phyloP scores from a whole-genome alignment of 768 basidiomycete genomes.

The Russula griseocarnosa region DNA sequence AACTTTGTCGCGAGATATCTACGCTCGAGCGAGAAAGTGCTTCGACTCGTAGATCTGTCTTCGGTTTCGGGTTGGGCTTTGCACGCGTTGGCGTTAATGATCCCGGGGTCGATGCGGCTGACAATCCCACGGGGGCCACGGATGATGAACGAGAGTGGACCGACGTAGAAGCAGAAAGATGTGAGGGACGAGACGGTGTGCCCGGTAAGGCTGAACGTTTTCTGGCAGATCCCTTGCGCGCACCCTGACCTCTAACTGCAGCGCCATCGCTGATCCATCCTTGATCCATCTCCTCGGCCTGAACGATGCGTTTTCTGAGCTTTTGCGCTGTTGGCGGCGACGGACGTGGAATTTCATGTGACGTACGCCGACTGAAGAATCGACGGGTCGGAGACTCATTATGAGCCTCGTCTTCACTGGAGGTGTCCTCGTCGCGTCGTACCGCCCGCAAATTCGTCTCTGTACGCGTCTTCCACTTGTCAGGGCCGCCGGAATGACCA shows the following conservation, averaged over 20 bases:
- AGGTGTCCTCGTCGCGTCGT: constrained; percentile 31
- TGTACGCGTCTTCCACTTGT: constrained; percentile 39
- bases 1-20: constrained; percentile 16
- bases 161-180: background rate
- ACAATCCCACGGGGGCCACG: background rate
- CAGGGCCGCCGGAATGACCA: background rate
- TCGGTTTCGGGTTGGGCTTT: constrained; percentile 8
- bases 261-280: constrained; percentile 29
- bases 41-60: constrained; percentile 17
- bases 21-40: constrained; percentile 15
- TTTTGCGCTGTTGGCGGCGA: background rate
- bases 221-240: constrained; percentile 14
- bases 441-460: constrained; percentile 34
- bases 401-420: constrained; percentile 31
- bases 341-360: constrained; percentile 10
- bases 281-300: constrained; percentile 16
- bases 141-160: constrained; percentile 12
- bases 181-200: background rate
- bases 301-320: constrained; percentile 10
- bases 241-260: constrained; percentile 21
- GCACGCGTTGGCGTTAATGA: constrained; percentile 2
- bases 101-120: background rate
- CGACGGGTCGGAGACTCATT: constrained; percentile 14
- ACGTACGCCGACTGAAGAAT: constrained; percentile 18
- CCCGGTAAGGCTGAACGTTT: background rate